Base-by-base conservation (phyloP, 1,284 basidiomycete genomes). In the Moesziomyces globuligerus region DNA sequence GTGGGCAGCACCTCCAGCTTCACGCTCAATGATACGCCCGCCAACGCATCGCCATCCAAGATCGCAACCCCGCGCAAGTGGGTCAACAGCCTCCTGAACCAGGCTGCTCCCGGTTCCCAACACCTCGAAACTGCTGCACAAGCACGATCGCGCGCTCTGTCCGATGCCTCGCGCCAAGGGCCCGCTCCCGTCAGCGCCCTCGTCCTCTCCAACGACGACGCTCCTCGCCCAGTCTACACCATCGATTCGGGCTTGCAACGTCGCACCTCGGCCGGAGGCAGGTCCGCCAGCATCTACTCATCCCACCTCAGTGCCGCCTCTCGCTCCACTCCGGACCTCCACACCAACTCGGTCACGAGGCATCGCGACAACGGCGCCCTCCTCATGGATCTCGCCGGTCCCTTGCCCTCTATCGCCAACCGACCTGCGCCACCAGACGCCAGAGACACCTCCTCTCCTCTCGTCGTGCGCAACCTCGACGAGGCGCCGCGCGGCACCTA, bases 391-490 rank as follows among this genome's bases (percentile, higher is more conserved):
- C 25, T 68, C 17, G 36, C 28, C 23, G 50, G 39, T 17, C 59
- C 59, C 4, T 18, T 64, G 23, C 42, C 62, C 3, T 54, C 64
- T 18, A 61, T 66, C 25, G 48, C 69, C 23, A 38, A 51, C 17
- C 49, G 43, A 5, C 10, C 24, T 18, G 17, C 28, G 15, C 3
- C 21, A 20, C 25, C 7, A 18, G 32, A 40, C 18, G 23, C 34
- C 13, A 20, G 25, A 13, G 32, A 37, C 7, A 25, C 38, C 13
- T 28, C 25, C 9, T 45, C 59, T 7, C 59, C 69, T 9, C 49
- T 73, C 13, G 39, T 72, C 38, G 62, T 76, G 17, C 56, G 74
- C 40, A 76, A 74, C 32, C 53, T 76, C n/a, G 72, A 74, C 49
- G 61, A 68, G 18, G 72, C 68, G n/a, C 72, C 74, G 1, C 41